Conservation (phyloP, 2,329 filamentous ascomycete genomes). For the Pleoardoris graminearum region DNA sequence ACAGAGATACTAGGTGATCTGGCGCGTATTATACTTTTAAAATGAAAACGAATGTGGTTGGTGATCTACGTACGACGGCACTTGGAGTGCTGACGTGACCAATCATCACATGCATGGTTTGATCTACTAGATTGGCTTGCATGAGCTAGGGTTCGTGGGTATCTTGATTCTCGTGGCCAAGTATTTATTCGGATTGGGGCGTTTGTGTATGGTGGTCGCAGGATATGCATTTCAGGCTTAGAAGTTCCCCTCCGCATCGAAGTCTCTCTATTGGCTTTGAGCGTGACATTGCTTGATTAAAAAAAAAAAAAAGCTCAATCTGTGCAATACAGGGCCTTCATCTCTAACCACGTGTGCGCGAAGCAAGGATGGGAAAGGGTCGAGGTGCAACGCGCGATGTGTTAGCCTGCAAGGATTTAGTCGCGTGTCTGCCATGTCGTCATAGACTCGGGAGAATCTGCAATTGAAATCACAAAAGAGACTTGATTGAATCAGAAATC, state of each 20-base stretch:
- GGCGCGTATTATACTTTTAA: neutral
- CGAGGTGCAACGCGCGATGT: too few species aligned
- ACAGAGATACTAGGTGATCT: neutral
- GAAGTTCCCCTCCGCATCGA: too few species aligned
- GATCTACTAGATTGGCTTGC: neutral
- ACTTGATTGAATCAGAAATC: too few species aligned
- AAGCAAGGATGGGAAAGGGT: too few species aligned
- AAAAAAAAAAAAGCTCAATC: neutral
- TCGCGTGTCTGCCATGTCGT: too few species aligned
- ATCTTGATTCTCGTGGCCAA: neutral
- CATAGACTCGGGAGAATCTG: too few species aligned
- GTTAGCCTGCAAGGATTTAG: too few species aligned
- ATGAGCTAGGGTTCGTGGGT: neutral
- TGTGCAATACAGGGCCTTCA: neutral
- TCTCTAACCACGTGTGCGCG: too few species aligned
- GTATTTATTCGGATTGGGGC: neutral
- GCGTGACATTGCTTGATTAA: neutral
- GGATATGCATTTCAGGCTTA: too few species aligned
- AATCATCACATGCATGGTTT: neutral
- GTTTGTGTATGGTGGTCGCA: neutral
- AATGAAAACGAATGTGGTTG: neutral
- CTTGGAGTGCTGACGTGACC: neutral
- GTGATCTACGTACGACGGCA: neutral
- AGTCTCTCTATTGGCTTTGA: neutral
- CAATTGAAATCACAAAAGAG: too few species aligned